Base-by-base conservation (phyloP, 257 asterid genomes). In the Nyctanthes arbortristis region DNA sequence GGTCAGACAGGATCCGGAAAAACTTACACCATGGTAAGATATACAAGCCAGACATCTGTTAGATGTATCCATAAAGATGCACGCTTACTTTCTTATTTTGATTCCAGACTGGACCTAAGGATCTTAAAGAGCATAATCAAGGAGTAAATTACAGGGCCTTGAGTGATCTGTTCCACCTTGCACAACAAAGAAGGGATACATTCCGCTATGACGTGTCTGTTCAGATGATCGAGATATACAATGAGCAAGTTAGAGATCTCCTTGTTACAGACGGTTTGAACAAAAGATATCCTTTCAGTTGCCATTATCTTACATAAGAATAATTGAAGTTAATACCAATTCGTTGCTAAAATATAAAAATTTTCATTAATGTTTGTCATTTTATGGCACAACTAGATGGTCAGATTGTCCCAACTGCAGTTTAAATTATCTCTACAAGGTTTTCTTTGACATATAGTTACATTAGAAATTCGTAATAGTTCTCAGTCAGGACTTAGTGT, bases 1-100 rank as follows among this genome's bases (percentile, higher is more conserved):
- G 99, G 99, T n/a, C 99, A 93, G 78, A 93, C 99, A 1, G 99
- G 99, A 64, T 93, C 99, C 24, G 99, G 99, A 80, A 93, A 93
- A 78, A 93, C 99, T 33, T 89, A 60, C 78, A 93, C 99, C 13
- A 93, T 93, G 99, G 99, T 93, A 70, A 72, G 83, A 66, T 59
- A 63, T 22, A 40, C 69, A 65, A 64, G 25, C 4, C 37, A 14
- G 3, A 31, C 74, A 11, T 37, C 10, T 58, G 29, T 14, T 16
- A 30, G 65, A 73, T 58, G 45, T 55, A 32, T 71, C 59, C 59
- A n/a, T n/a, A 54, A 14, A 63, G 78, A 68, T 67, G 65, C 39
- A 4, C 57, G 49, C 35, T 57, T 34, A 73, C 68, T 74, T 60
- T 74, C 68, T 62, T 76, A 47, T 61, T 34, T 65, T 69, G 70